phyloP scores from a whole-genome alignment of 2,329 filamentous ascomycete genomes.

The Grosmannia clavigera region DNA sequence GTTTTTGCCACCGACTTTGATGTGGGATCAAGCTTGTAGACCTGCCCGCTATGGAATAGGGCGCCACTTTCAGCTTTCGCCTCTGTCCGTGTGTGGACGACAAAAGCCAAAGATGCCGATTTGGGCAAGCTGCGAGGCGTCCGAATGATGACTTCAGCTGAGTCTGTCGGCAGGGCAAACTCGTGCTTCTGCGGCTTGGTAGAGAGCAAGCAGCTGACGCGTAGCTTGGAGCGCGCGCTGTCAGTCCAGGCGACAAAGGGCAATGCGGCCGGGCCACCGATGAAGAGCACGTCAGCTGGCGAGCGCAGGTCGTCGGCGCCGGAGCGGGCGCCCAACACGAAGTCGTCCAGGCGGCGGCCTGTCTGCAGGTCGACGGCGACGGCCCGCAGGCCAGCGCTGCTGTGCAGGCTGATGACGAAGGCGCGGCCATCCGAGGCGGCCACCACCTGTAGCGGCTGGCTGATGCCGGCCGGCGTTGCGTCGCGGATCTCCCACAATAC shows the following conservation, averaged over 20 bases:
- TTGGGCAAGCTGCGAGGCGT: background rate
- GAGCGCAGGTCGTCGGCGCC: background rate
- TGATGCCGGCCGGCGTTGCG: conserved; percentile 18
- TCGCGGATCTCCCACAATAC: conserved; percentile 71
- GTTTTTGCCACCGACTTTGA: conserved; percentile 58
- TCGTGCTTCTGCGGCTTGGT: conserved; percentile 33
- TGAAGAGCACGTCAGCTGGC: conserved; percentile 52
- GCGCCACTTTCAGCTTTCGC: conserved; percentile 52
- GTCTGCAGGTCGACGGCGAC: conserved; percentile 59
- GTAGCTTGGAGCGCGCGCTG: conserved; percentile 46
- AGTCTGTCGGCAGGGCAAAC: conserved; percentile 9
- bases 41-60: conserved; percentile 41
- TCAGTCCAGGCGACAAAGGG: conserved; percentile 69
- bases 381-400: conserved; percentile 65
- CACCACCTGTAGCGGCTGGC: conserved; percentile 67
- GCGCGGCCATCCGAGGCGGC: conserved; percentile 55
- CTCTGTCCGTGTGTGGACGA: conserved; percentile 66
- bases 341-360: conserved; percentile 60
- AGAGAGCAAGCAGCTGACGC: conserved; percentile 61
- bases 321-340: conserved; percentile 49
- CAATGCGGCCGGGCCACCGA: conserved; percentile 58
- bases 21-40: conserved; percentile 71
- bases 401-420: conserved; percentile 67
- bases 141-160: conserved; percentile 5
- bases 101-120: conserved; percentile 60